A percentile compares a stretch with the other conserved stretches of the same genome.
phyloP scores from a whole-genome alignment of 345 rosid species.

The Cardamine chenopodiifolia region DNA sequence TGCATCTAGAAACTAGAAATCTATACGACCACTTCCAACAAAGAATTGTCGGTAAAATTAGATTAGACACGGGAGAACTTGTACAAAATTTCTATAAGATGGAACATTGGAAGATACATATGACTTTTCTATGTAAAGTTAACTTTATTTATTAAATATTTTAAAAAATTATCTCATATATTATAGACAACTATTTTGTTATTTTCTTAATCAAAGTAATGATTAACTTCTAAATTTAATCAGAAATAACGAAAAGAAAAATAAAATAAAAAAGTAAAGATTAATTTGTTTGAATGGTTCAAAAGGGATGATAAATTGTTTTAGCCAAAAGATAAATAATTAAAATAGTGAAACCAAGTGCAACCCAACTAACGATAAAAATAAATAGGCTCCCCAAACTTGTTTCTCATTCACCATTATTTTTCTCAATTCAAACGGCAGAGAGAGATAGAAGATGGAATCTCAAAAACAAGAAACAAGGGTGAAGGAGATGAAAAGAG shows the following conservation, averaged over 20 bases:
- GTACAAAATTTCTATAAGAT: not conserved
- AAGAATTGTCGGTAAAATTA: not conserved
- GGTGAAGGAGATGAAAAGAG: slow-evolving; percentile 38
- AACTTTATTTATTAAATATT: too few species aligned
- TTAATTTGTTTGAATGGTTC: slow-evolving; percentile 27
- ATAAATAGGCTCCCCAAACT: not conserved
- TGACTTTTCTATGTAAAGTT: not conserved
- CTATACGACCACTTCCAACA: slow-evolving; percentile 11
- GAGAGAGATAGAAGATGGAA: slow-evolving; percentile 12
- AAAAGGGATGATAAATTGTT: not conserved
- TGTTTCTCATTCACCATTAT: slow-evolving; percentile 1
- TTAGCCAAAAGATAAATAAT: not conserved
- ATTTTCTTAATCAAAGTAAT: not conserved
- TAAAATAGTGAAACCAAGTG: not conserved
- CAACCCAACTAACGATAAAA: slow-evolving; percentile 19
- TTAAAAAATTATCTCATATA: not conserved
- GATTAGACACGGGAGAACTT: not conserved
- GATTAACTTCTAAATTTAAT: not conserved
- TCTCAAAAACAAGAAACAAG: slow-evolving; percentile 22
- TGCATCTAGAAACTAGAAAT: not conserved
- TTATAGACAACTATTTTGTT: not conserved
- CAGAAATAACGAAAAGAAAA: not conserved
- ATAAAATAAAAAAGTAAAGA: too few species aligned
- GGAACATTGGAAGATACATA: not conserved
- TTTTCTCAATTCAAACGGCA: not conserved